Conservation (phyloP, 371 early-diverging fungal genomes). For the Cokeromyces recurvatus region DNA sequence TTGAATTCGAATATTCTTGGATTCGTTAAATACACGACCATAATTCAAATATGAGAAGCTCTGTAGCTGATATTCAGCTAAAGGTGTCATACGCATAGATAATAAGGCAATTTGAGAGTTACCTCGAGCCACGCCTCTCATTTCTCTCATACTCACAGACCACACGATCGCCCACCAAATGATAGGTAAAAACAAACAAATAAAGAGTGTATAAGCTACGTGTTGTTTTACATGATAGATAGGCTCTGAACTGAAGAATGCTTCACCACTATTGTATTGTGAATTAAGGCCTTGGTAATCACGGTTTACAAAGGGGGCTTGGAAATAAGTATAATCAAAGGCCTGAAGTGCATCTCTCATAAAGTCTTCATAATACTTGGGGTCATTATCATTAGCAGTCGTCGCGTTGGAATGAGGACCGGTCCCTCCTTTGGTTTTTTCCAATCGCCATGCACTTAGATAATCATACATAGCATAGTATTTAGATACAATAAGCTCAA, state of each 20-base stretch:
- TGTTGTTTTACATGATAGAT: background rate
- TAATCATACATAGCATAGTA: conserved; percentile 2
- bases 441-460: background rate
- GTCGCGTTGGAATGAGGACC: no score
- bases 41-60: conserved; percentile 1
- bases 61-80: conserved; percentile 1
- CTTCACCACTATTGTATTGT: background rate
- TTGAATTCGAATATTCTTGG: conserved; percentile 3
- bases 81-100: conserved; percentile 7
- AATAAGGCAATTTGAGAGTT: conserved; percentile 15
- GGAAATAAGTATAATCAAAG: conserved; percentile 7
- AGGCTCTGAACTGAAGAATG: background rate
- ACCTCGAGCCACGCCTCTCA: conserved; percentile 8
- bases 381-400: no score
- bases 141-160: conserved; percentile 2
- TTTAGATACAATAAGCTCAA: conserved; percentile 3
- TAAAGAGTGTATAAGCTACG: background rate
- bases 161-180: conserved; percentile 10
- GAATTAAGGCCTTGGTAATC: background rate
- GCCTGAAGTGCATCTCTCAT: background rate
- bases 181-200: conserved; percentile 6
- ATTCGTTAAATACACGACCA: conserved; percentile 1
- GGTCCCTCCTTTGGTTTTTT: background rate
- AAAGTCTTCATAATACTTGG: background rate
- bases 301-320: conserved; percentile 1